Evolutionary conservation across 345 rosid genomes (phyloP).

Genomic region (Passiflora organensis): DNA sequence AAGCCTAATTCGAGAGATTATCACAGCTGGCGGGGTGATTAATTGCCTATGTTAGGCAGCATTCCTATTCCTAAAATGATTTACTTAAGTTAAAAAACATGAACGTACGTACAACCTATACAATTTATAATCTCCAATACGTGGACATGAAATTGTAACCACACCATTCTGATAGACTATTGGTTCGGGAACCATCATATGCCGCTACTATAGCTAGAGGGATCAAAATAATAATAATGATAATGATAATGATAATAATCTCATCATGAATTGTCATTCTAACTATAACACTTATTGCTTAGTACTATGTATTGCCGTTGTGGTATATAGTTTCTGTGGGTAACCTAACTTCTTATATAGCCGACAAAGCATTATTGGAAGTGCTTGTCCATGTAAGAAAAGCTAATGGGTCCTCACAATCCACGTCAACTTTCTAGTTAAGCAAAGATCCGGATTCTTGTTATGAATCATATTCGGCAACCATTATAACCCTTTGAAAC

Average conservation of each 20-base stretch:
- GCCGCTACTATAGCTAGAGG: too few relatives aligned
- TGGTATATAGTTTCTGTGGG: conserved; percentile 42
- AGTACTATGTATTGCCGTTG: too few relatives aligned
- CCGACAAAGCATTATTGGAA: conserved; percentile 79
- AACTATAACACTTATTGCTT: too few relatives aligned
- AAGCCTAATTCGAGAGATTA: neutral
- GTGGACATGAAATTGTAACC: conserved; percentile 5
- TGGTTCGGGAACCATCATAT: neutral
- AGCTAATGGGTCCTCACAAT: conserved; percentile 36
- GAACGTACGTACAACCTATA: conserved; percentile 1
- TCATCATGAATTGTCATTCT: too few relatives aligned
- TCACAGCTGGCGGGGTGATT: neutral
- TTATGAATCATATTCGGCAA: conserved; percentile 67
- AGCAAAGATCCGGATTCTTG: conserved; percentile 61
- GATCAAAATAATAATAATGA: too few relatives aligned
- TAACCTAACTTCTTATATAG: conserved; percentile 53
- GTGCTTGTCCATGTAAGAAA: conserved; percentile 31
- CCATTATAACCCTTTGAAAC: conserved; percentile 44
- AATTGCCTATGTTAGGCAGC: neutral
- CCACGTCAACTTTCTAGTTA: conserved; percentile 64
- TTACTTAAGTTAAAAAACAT: too few relatives aligned
- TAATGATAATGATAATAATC: too few relatives aligned
- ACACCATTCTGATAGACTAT: conserved; percentile 7
- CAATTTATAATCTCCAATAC: neutral
- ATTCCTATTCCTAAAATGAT: neutral